Base-by-base conservation (phyloP, 495 filamentous ascomycete species). In the Aspergillus wentii region DNA sequence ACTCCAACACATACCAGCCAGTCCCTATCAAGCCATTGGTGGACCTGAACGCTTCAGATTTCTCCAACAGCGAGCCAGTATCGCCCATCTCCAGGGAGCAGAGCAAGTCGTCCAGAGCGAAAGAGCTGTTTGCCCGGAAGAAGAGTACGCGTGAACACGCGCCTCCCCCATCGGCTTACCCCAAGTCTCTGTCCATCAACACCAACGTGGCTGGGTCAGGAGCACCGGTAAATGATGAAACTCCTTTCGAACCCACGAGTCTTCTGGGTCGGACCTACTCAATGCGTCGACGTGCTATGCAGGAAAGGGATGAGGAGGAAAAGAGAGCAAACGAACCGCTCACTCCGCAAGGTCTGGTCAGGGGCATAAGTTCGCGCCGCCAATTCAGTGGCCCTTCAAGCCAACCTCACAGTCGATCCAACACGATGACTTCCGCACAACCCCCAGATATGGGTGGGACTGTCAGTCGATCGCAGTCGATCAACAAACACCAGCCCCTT, bases 181-280 rank as follows among this genome's bases (percentile, higher is more conserved):
- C 61, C 13, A 64, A 64, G 26, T 38, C 51, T 0, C 30, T 66
- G 9, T 40, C 52, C 3, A 51, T 56, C n/a, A 66, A 72, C 11
- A 43, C 45, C 8, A 43, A 48, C 15, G 6, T 36, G 6, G 35
- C 46, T 32, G 46, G 46, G n/a, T 36, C 52, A 5, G 22, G 34
- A 1, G 34, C 51, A 4, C 46, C 43, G 21, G 40, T 59, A 17
- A 46, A 51, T 8, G 67, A 71, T 2, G 57, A 59, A 3, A 59
- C 72, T 15, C 63, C 74, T 1, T 83, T 86, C 43, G 57, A 75
- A 0, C 54, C 72, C 2, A 54, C 61, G 3, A 71, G 79, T n/a
- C 68, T 86, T 0, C 68, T 85, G 11, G 82, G 82, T 9, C 60
- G 75, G 30, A 76, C 62, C 0, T 85, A 86, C 55, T 78, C 74